Evolutionary conservation across 139 green algal species (phyloP).

Genomic region (Chlorella sp.): DNA sequence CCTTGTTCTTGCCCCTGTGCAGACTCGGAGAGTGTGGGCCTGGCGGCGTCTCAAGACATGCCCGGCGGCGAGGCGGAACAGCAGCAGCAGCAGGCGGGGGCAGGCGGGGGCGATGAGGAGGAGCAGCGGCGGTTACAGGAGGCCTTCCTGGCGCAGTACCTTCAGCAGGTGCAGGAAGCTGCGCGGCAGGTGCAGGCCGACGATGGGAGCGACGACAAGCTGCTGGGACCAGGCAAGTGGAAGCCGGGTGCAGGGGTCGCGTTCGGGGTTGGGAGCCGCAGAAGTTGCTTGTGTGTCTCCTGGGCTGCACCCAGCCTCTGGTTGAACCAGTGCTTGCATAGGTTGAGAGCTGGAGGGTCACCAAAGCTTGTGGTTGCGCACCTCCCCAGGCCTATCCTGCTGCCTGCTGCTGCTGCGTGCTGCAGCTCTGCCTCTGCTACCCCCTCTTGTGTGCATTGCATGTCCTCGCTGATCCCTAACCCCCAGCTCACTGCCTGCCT

Average conservation of each 20-base stretch:
- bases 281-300: no score
- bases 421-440: neutral
- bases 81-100: neutral
- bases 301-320: no score
- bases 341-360: no score
- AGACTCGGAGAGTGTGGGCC: conserved; percentile 31
- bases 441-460: neutral
- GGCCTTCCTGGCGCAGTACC: conserved; percentile 48
- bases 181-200: neutral
- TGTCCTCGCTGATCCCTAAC: no score
- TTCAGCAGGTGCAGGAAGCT: conserved; percentile 35
- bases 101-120: neutral
- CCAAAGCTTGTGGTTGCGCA: no score
- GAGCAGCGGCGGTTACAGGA: conserved; percentile 35
- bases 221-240: neutral
- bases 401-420: neutral
- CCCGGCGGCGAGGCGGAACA: conserved; percentile 25
- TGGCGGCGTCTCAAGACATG: conserved; percentile 14
- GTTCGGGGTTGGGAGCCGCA: no score
- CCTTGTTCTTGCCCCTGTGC: neutral
- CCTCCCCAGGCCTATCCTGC: neutral
- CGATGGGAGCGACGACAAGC: neutral
- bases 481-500: neutral
- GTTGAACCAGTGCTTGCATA: no score
- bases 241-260: neutral